Evolutionary conservation across 73 alveolate species (phyloP), one percentile per base, ranked within the genome.

Genomic region (Tetrahymena thermophila): DNA sequence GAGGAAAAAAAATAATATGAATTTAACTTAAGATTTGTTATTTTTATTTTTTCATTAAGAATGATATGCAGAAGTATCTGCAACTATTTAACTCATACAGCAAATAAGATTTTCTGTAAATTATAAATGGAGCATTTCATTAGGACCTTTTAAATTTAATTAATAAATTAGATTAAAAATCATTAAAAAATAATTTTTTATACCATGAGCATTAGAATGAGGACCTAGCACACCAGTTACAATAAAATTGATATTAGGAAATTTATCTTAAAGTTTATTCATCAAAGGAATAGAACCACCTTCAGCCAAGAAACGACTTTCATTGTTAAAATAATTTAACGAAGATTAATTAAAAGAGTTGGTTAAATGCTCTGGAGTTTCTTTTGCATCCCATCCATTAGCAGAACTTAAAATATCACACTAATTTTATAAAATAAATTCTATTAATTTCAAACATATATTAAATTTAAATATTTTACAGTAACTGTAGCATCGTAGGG

Each of bases 231-330:
- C 98, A 21, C 99, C 99, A 25, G 97, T 71, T 8, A 98, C 98
- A 34, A 98, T 71, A 84, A 98, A 98, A 94, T 97, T 96, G 83
- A 99, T 98, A 43, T 96, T 83, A 50, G 99, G 99, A 94, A 94
- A 98, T 58, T 96, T 95, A 85, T 97, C 44, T 94, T 97, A 98
- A 35, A 98, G 97, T 85, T 95, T 97, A 15, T 96, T 95, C 94
- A 98, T 96, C 96, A 98, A 98, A 34, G 99, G 99, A 96, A 98
- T 98, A 23, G 98, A 95, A 34, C 99, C 99, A 0, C 99, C 99
- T 35, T 96, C 98, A 35, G 99, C 99, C 35, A 95, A 96, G 15
- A 94, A 83, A 34, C 93, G 94, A 38, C 94, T 85, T 71, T 93
- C 97, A 85, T 97, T 96, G 15, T 98, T 98, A 85, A 96, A 97